Conservation (phyloP, 495 filamentous ascomycete genomes). For the Penicillium robsamsonii region DNA sequence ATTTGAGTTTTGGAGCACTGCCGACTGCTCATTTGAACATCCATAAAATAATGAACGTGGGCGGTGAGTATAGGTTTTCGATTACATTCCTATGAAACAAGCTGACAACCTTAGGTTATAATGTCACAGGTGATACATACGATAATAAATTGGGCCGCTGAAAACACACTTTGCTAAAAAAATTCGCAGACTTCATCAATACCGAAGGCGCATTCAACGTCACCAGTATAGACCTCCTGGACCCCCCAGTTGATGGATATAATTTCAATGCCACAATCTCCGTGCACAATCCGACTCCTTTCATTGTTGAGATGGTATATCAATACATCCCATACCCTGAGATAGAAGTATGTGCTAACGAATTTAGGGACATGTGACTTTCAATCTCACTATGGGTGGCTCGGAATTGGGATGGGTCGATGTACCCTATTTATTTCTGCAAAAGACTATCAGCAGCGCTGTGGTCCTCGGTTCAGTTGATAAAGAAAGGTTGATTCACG, state of each 20-base stretch:
- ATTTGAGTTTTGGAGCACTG: constrained; percentile 24
- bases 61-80: not conserved
- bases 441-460: constrained; percentile 13
- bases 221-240: constrained; percentile 24
- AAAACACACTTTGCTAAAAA: constrained; percentile 1
- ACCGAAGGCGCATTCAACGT: constrained; percentile 26
- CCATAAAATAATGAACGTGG: constrained; percentile 24
- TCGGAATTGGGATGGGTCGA: constrained; percentile 28
- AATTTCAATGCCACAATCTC: constrained; percentile 34
- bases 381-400: constrained; percentile 30
- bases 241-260: constrained; percentile 24
- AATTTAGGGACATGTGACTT: constrained; percentile 26
- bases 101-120: constrained; percentile 18
- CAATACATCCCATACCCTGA: not conserved
- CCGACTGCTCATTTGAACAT: constrained; percentile 33
- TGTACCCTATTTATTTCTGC: constrained; percentile 27
- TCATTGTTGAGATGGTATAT: constrained; percentile 29
- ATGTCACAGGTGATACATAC: constrained; percentile 24
- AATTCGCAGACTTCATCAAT: constrained; percentile 25
- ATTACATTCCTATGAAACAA: not conserved
- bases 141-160: not conserved
- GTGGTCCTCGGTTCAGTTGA: constrained; percentile 24
- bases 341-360: not conserved
- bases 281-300: constrained; percentile 25
- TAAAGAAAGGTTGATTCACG: constrained; percentile 19